Base-by-base conservation (phyloP, 371 early-diverging fungal genomes). In the Mucor circinelloides region DNA sequence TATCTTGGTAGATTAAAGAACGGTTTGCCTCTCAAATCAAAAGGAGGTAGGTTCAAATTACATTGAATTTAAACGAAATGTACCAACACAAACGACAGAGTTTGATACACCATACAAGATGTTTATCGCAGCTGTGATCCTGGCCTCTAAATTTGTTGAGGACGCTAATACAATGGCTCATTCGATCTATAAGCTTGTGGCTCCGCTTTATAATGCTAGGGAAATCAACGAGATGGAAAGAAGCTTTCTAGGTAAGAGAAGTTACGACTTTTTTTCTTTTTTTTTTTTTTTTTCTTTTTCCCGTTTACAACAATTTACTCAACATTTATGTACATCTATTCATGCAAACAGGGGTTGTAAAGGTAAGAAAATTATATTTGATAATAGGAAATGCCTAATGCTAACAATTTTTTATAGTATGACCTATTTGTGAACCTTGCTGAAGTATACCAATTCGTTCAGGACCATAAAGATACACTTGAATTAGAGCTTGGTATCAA, bases 41-140 rank as follows among this genome's bases (percentile, higher is more conserved):
- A 84, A 64, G 91, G 90, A 34, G 79, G 79, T 79, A 68, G 36
- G 50, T 21, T 50, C 36, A 13, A 36, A 10, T 23, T 25, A 10
- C 5, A 46, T 30, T 12, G 3, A 8, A 50, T 8, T 25, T 23
- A n/a, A 9, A 50, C 9, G 23, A 50, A 6, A 8, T 1, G 21
- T 25, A 25, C 23, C 19, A 27, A 32, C 31, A 52, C 42, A 50
- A 23, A 19, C 23, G 23, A 40, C 71, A 80, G 88, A 89, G 63
- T 85, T 84, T 52, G 93, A 90, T 65, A 90, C 93, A n/a, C 91
- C 91, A 19, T 89, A 90, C 69, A 85, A 89, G 64, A 84, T 92
- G 63, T 89, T 91, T 64, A 69, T 91, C 68, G 90, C 90, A 2
- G 85, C 93, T 10, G 76, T 91, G 62, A 73, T 92, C 60, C 78